Base-by-base conservation (phyloP, 345 rosid genomes). In the Euphorbia lathyris region DNA sequence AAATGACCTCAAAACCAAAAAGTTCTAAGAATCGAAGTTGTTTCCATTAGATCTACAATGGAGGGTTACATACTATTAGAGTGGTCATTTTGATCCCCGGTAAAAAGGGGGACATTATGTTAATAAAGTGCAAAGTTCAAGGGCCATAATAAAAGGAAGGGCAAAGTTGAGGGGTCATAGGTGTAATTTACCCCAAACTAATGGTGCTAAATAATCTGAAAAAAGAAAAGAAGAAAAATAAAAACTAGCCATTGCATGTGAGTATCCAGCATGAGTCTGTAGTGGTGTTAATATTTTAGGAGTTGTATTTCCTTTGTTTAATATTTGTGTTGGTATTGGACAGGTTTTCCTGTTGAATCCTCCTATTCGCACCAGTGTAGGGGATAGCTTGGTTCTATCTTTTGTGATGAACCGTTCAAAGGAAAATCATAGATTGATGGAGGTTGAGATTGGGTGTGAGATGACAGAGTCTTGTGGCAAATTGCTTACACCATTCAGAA, bases 391-490 rank as follows among this genome's bases (percentile, higher is more conserved):
- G 70, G 74, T 77, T 69, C 72, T 87, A 67, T 86, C 88, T 71
- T 86, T 92, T 83, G 68, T 77, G 47, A 92, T 95, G 99, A 81
- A 67, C 63, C 97, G 99, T 34, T 85, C 99, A 0, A 92, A 82
- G 73, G 97, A 92, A 76, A 88, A 95, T 66, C 97, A 92, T 68
- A 71, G 99, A 60, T 75, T 90, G 77, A 87, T 95, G 97, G 99
- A 87, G 75, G 80, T 95, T 47, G 96, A 88, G 70, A 81, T 95
- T 62, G 82, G 69, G 10, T 85, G 91, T 73, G 86, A 88, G 64
- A 72, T 95, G 17, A 77, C 58, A 79, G 83, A 78, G 71, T 63
- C 88, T 70, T 82, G 88, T 48, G 92, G 92, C 27, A 67, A 78
- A 67, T 61, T 69, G 38, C 80, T 80, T 68, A 84, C 84, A n/a